Evolutionary conservation across 805 yeast species (phyloP).

Genomic region (Candida stauntonica): DNA sequence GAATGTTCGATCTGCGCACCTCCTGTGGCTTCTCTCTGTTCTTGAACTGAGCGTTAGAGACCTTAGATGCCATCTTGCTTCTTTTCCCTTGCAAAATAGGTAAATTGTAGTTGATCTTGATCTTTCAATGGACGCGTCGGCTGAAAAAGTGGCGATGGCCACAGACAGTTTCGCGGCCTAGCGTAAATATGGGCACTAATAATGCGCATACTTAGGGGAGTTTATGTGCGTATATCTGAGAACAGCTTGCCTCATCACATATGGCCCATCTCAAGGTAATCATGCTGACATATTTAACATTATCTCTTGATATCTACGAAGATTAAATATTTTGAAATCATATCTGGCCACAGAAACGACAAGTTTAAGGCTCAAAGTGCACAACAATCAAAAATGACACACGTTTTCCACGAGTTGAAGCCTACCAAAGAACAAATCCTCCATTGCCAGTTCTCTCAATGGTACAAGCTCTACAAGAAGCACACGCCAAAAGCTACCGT

Average conservation of each 20-base stretch:
- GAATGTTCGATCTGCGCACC: constrained; percentile 94
- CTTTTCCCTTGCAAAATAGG: neutral
- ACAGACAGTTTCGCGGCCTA: too few relatives aligned
- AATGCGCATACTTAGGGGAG: neutral
- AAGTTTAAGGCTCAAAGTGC: too few relatives aligned
- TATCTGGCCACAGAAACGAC: neutral
- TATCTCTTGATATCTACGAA: too few relatives aligned
- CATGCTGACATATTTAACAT: too few relatives aligned
- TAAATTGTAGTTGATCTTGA: neutral
- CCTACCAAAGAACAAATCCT: constrained; percentile 39
- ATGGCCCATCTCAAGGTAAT: too few relatives aligned
- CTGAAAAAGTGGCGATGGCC: neutral
- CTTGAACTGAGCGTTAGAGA: constrained; percentile 80
- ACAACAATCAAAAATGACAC: constrained; percentile 5
- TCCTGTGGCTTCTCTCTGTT: constrained; percentile 97
- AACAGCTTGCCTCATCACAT: neutral
- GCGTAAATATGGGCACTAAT: constrained; percentile 1
- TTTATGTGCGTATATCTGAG: constrained; percentile 3
- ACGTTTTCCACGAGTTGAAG: constrained; percentile 21
- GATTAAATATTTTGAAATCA: too few relatives aligned
- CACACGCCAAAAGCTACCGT: constrained; percentile 48
- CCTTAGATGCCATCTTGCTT: neutral
- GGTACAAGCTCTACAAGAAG: constrained; percentile 52
- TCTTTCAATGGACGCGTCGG: constrained; percentile 2
- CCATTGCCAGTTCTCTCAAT: constrained; percentile 51